Conservation (phyloP, 2,329 filamentous ascomycete species). For the Colletotrichum sp. region DNA sequence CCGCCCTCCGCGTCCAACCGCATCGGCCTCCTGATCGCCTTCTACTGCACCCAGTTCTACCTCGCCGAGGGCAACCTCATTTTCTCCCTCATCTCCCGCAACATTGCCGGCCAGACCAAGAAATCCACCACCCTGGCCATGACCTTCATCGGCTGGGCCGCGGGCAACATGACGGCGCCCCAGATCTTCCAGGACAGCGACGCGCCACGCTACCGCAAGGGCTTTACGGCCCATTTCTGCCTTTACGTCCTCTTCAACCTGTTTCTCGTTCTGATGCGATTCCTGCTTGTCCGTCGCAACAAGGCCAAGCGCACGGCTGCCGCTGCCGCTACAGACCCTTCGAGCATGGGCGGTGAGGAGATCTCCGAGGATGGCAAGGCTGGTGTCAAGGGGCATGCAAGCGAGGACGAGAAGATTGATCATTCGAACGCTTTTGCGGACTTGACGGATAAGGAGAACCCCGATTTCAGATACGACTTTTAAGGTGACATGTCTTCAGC, state of each 20-base stretch:
- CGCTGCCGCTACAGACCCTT: neutral
- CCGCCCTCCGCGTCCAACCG: constrained; percentile 32
- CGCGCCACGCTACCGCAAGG: constrained; percentile 57
- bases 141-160: constrained; percentile 14
- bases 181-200: constrained; percentile 64
- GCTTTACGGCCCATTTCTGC: constrained; percentile 38
- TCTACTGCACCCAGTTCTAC: constrained; percentile 51
- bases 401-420: constrained; percentile 16
- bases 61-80: constrained; percentile 54
- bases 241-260: constrained; percentile 38
- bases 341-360: neutral
- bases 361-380: neutral
- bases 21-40: constrained; percentile 41
- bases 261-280: constrained; percentile 26
- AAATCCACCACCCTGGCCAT: constrained; percentile 64
- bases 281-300: constrained; percentile 30
- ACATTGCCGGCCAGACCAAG: constrained; percentile 73
- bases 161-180: constrained; percentile 71
- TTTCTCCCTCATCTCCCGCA: constrained; percentile 72
- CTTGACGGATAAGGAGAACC: constrained; percentile 24
- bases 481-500: neutral
- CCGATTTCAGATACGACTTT: constrained; percentile 22
- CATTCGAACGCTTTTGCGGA: constrained; percentile 24
- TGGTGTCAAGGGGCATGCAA: neutral
- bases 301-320: constrained; percentile 11